phyloP scores from a whole-genome alignment of 108 stramenopile genomes.

The Cyclotella distinguenda region DNA sequence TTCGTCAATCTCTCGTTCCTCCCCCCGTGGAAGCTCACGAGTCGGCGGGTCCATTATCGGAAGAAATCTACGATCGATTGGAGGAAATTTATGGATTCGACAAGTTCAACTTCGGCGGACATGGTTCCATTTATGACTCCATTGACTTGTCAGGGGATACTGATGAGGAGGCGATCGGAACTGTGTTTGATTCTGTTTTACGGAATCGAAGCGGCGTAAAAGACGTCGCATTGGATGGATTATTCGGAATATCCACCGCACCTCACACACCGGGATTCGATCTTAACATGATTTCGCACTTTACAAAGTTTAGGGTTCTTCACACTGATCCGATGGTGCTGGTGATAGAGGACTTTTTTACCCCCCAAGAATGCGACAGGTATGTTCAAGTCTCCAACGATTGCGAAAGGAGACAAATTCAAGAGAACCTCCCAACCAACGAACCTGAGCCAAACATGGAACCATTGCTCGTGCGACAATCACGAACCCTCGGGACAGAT shows the following conservation, averaged over 20 bases:
- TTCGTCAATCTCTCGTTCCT: conserved; percentile 59
- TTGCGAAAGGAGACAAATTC: conserved; percentile 3
- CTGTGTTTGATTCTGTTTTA: conserved; percentile 60
- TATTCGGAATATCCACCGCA: not conserved
- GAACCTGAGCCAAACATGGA: conserved; percentile 1
- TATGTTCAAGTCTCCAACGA: conserved; percentile 61
- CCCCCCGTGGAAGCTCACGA: conserved; percentile 24
- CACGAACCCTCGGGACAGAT: conserved; percentile 82
- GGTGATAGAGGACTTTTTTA: conserved; percentile 77
- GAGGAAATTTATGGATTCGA: conserved; percentile 82
- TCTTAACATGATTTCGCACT: conserved; percentile 53
- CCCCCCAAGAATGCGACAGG: conserved; percentile 70
- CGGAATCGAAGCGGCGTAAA: conserved; percentile 28
- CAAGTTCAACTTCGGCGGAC: conserved; percentile 69
- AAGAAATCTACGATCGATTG: conserved; percentile 80
- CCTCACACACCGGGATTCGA: conserved; percentile 11
- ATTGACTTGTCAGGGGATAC: conserved; percentile 4
- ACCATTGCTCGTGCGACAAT: conserved; percentile 60
- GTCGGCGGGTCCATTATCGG: conserved; percentile 42
- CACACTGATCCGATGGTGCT: conserved; percentile 81
- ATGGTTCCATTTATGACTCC: conserved; percentile 27
- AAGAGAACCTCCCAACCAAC: not conserved
- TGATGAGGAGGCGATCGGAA: not conserved
- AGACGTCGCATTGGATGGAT: conserved; percentile 12
- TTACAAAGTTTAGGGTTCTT: conserved; percentile 64